These are phyloP conservation scores for Talaromyces sp. DNA, from an alignment of 2,329 filamentous ascomycete genomes.

Conservation along the genomic window DNA sequence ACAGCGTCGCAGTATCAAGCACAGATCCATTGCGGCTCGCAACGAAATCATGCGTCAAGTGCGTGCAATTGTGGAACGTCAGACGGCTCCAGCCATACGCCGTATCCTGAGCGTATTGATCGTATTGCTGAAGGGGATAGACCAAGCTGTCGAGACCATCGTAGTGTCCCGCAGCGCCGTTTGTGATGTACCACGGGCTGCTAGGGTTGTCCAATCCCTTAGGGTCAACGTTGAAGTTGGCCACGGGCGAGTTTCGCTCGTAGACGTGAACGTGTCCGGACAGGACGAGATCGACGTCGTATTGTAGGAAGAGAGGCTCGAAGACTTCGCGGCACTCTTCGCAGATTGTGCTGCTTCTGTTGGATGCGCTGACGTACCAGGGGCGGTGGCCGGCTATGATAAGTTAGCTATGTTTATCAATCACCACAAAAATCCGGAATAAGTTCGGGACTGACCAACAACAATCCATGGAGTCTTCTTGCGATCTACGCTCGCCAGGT, in stretches of 20 bases:
- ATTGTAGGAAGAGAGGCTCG: slow-evolving; percentile 50
- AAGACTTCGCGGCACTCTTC: slow-evolving; percentile 47
- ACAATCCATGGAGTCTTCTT: slow-evolving; percentile 29
- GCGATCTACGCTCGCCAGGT: slow-evolving; percentile 26
- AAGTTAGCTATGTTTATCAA: neutral
- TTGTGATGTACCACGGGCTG: slow-evolving; percentile 29
- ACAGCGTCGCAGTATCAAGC: slow-evolving; percentile 16
- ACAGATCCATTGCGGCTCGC: slow-evolving; percentile 19
- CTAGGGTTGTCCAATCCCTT: slow-evolving; percentile 25
- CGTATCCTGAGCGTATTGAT: slow-evolving; percentile 28
- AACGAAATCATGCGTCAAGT: slow-evolving; percentile 40
- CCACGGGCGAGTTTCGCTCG: slow-evolving; percentile 47
- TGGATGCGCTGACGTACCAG: slow-evolving; percentile 20
- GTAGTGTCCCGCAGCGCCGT: slow-evolving; percentile 30
- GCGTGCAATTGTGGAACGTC: slow-evolving; percentile 41
- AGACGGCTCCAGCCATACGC: slow-evolving; percentile 40
- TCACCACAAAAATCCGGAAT: no score
- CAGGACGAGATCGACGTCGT: slow-evolving; percentile 53
- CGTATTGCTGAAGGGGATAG: slow-evolving; percentile 26
- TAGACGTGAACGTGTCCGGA: slow-evolving; percentile 56
- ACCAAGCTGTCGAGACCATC: slow-evolving; percentile 32
- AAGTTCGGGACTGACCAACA: neutral
- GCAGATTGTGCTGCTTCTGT: slow-evolving; percentile 29
- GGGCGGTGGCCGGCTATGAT: slow-evolving; percentile 24
- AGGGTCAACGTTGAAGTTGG: slow-evolving; percentile 13